Evolutionary conservation across 306 rosid species (phyloP).

Genomic region (Bauhinia variegata): DNA sequence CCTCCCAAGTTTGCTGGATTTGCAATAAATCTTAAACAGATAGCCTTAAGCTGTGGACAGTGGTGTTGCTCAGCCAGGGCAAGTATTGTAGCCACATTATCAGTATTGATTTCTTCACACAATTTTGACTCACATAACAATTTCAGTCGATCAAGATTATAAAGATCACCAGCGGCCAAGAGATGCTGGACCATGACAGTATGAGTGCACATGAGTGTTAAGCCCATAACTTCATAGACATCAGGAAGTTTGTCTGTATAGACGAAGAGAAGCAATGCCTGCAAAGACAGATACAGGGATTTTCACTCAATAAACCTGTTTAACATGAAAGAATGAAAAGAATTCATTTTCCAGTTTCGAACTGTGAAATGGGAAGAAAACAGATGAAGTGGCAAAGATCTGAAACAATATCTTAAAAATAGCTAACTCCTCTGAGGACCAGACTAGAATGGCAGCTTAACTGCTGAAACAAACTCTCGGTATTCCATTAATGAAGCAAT

Average conservation of each 20-base stretch:
- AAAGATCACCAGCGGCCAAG: conserved; percentile 81
- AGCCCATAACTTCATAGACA: conserved; percentile 62
- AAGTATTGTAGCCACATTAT: conserved; percentile 75
- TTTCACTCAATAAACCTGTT: conserved; percentile 17
- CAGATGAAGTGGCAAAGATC: background rate
- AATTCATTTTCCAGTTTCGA: background rate
- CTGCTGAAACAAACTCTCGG: conserved; percentile 7
- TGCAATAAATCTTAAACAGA: conserved; percentile 73
- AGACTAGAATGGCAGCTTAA: conserved; percentile 13
- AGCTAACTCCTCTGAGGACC: background rate
- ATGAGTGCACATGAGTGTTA: conserved; percentile 57
- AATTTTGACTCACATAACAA: conserved; percentile 72
- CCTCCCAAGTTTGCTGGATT: conserved; percentile 80
- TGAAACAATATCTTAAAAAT: conserved; percentile 8
- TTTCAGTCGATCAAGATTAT: conserved; percentile 76
- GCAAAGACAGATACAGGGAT: conserved; percentile 35
- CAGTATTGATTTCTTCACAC: conserved; percentile 66
- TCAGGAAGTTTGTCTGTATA: conserved; percentile 73
- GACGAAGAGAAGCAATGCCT: conserved; percentile 85
- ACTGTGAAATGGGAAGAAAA: conserved; percentile 14
- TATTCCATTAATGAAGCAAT: too few relatives aligned
- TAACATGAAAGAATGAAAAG: conserved; percentile 23
- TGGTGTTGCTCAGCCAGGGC: conserved; percentile 81
- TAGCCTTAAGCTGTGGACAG: conserved; percentile 74
- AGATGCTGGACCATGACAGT: conserved; percentile 86